Evolutionary conservation across 768 basidiomycete genomes (phyloP), one percentile per base, ranked within the genome.

Genomic region (Termitomyces sp.): DNA sequence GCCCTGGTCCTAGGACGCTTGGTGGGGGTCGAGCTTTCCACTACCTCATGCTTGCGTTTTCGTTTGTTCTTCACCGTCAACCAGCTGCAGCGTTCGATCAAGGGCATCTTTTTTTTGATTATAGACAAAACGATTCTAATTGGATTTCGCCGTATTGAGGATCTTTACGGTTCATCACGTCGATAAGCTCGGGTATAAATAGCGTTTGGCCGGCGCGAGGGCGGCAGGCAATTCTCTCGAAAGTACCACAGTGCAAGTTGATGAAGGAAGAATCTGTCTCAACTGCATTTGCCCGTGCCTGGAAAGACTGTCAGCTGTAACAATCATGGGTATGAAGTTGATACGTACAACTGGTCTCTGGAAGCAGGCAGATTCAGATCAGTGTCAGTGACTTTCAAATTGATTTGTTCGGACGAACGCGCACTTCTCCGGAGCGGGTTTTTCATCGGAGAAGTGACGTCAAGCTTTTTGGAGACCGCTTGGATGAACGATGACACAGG

Each of bases 231-330:
- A 56, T 56, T 7, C 55, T 28, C 45, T 56, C 55, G 4, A 56
- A 56, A 11, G 55, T 46, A 18, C 55, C 56, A n/a, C 44, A 54
- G 13, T 62, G 56, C 1, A 48, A 20, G 15, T 50, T 46, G 38
- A 63, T 49, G 39, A 55, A 63, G 3, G 56, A 52, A 12, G 57
- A 46, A 38, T 63, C 62, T 2, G 28, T 50, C 20, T 58, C 39
- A 24, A 59, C 57, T 28, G 57, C 62, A 39, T 36, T 45, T 8
- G 38, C 20, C 62, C 62, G 63, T 24, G 64, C 58, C 54, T 58
- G 4, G 6, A 62, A 36, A 11, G 18, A 44, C 13, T 12, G n/a
- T 35, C 18, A 33, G 32, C 1, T 4, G 6, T 18, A 32, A 12
- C 50, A 3, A 32, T 12, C 22, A 24, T 28, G 50, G n/a, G 24